Percentiles rank a stretch among this genome's conserved stretches.
Evolutionary conservation across 2,329 filamentous ascomycete genomes (phyloP).

Genomic region (Microdochium nivale): DNA sequence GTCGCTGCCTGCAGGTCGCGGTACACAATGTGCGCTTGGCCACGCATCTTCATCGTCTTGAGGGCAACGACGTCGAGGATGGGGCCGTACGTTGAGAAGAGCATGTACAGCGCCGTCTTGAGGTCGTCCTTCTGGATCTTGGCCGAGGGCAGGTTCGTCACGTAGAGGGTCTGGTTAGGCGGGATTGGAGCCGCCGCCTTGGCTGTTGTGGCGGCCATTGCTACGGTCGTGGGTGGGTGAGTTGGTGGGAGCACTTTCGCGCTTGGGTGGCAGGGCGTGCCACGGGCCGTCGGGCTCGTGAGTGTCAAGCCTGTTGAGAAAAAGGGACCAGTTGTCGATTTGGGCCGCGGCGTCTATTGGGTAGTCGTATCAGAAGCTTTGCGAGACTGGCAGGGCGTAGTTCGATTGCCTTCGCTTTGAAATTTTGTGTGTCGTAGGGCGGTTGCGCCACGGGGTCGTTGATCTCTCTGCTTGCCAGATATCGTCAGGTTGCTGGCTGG

Average conservation of each 20-base stretch:
- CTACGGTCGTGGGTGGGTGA: too few species aligned
- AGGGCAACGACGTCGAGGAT: slow-evolving; percentile 87
- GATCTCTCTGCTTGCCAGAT: neutral
- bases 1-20: slow-evolving; percentile 86
- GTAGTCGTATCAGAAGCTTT: too few species aligned
- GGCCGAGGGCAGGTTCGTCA: slow-evolving; percentile 74
- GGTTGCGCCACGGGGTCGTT: neutral
- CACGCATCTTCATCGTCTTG: slow-evolving; percentile 87
- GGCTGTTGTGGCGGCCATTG: slow-evolving; percentile 18
- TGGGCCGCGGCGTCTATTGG: too few species aligned
- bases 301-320: too few species aligned
- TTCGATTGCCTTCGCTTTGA: too few species aligned
- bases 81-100: slow-evolving; percentile 89
- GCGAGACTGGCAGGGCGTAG: too few species aligned
- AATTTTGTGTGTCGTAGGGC: neutral
- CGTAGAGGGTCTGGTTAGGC: slow-evolving; percentile 79
- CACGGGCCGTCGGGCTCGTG: too few species aligned
- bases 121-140: slow-evolving; percentile 88
- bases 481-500: neutral
- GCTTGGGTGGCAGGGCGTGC: too few species aligned
- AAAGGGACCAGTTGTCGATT: too few species aligned
- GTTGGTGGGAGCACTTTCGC: too few species aligned
- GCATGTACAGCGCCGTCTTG: slow-evolving; percentile 78
- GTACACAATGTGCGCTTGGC: slow-evolving; percentile 89
- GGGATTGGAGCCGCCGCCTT: slow-evolving; percentile 48